Evolutionary conservation across 768 basidiomycete genomes (phyloP).

Genomic region (Mycena leptocephala): DNA sequence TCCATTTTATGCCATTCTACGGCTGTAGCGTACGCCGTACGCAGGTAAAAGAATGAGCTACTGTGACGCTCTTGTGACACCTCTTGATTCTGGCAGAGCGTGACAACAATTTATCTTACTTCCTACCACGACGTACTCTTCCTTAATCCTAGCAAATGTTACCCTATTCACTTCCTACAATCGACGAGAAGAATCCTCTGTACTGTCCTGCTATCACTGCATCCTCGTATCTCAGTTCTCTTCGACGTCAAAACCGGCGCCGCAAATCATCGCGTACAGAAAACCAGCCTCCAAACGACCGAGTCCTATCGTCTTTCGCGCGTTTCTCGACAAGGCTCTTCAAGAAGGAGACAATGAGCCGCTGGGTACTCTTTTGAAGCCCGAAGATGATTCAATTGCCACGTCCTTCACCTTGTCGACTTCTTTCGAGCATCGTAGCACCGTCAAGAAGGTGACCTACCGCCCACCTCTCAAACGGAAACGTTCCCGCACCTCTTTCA

Average conservation of each 20-base stretch:
- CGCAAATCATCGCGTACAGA: slow-evolving; percentile 26
- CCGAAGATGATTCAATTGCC: slow-evolving; percentile 7
- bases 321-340: slow-evolving; percentile 49
- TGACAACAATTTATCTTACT: slow-evolving; percentile 9
- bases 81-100: neutral
- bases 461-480: slow-evolving; percentile 46
- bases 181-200: slow-evolving; percentile 71
- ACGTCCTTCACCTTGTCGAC: slow-evolving; percentile 19
- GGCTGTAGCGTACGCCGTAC: no score
- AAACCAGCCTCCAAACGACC: slow-evolving; percentile 29
- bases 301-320: slow-evolving; percentile 52
- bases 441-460: slow-evolving; percentile 13
- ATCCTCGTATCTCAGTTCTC: slow-evolving; percentile 60
- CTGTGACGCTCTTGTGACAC: neutral
- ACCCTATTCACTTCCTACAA: slow-evolving; percentile 47
- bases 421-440: slow-evolving; percentile 22
- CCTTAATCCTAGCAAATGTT: slow-evolving; percentile 12
- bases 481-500: slow-evolving; percentile 51
- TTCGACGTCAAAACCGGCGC: slow-evolving; percentile 53
- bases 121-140: slow-evolving; percentile 27
- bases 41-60: no score
- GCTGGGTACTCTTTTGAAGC: neutral
- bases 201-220: slow-evolving; percentile 71
- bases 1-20: no score
- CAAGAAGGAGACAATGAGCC: slow-evolving; percentile 32